Evolutionary conservation across 495 filamentous ascomycete species (phyloP), one percentile per base, ranked within the genome.

Genomic region (Annulohypoxylon moriforme): DNA sequence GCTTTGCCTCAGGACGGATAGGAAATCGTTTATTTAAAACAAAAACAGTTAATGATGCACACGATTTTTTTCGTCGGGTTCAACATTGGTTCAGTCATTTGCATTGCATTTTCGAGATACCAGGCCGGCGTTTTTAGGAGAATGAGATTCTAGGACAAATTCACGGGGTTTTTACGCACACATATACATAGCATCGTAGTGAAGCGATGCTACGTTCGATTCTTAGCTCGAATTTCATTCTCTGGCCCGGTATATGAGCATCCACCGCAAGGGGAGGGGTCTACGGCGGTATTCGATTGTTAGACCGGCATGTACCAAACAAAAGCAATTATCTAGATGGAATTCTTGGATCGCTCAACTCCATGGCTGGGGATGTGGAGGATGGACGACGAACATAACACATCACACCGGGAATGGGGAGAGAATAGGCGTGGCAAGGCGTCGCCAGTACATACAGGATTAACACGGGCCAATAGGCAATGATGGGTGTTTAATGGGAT

Each of bases 91-190:
- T 72, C 74, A 74, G 40, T 44, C 40, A 44, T 44, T 75, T 74
- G 67, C 72, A 77, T 77, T 78, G 76, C 78, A 77, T 80, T 77
- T 81, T 69, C 70, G 60, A 80, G 79, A 81, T 81, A 81, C 79
- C 79, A 80, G 73, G 75, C 73, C 60, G 77, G 79, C 77, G 77
- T 77, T 81, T 77, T 72, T 36, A 66, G 75, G 78, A 75, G 66
- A 73, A 71, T 67, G 67, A 71, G 27, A 70, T 74, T 74, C 58
- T 40, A 69, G 63, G 66, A 77, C 61, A 67, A 60, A 68, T 33
- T 63, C 46, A 46, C 40, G 63, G 52, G 52, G 27, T 44, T 68
- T 69, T 63, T 47, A 60, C 72, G 66, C 68, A 70, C 62, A 75
- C 60, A 70, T 64, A 67, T 61, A 67, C 52, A 59, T 56, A 58